Evolutionary conservation across 176 grass and related monocot species (phyloP), one percentile per base, ranked within the genome.

Genomic region (Oryza glaberrima): DNA sequence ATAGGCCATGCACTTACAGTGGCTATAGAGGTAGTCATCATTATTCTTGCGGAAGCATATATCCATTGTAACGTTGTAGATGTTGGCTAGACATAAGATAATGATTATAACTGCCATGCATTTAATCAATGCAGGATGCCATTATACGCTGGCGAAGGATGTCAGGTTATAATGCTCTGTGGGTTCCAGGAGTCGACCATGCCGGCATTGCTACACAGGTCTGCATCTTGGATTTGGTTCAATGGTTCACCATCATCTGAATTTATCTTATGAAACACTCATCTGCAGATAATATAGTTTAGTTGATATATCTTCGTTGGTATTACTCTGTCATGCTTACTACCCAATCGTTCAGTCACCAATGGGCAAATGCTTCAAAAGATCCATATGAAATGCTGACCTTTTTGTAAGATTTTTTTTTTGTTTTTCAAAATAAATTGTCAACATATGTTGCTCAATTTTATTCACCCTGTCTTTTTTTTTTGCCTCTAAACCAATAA

Each of bases 191-290:
- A 71, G 88, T 91, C 41, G 89, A 91, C 85, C 89, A 91, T 82
- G 89, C 89, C 58, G 86, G 90, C 34, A 92, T 92, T 79, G 90
- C 90, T 47, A 92, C 90, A 47, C 90, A 92, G 90, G 90, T 92
- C 44, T 77, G 56, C 7, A 61, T 61, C 20, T 61, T 61, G 56
- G 20, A 61, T 61, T 61, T 61, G 20, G 3, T 61, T 61, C 56
- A 61, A 30, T 30, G 30, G 30, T 32, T 32, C 30, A 32, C 20
- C 56, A 61, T 61, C 7, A 9, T 61, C 56, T 61, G 56, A 61
- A 61, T 61, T 22, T 61, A 61, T 61, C 56, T 22, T 61, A 61
- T 8, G 7, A 61, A 61, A 8, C 56, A 61, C 22, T n/a, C 20
- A 61, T 61, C 56, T 61, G 19, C 20, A 22, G 19, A 61, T 22